phyloP scores from a whole-genome alignment of 163 green algal genomes.

The Chlamydomonas reinhardtii region DNA sequence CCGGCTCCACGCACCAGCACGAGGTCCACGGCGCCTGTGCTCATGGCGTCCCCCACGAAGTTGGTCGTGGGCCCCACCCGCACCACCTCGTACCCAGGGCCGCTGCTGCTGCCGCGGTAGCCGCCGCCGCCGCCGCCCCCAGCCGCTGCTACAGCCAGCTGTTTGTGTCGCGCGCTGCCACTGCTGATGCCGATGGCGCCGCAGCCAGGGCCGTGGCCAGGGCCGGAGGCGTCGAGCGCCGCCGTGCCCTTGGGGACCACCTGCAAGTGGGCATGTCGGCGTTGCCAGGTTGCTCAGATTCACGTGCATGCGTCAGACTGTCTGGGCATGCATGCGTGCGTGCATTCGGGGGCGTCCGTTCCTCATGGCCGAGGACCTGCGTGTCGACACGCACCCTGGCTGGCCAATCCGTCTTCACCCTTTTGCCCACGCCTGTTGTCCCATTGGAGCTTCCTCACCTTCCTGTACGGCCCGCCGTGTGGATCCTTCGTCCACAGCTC shows the following conservation, averaged over 20 bases:
- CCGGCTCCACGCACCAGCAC: constrained; percentile 63
- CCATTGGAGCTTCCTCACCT: constrained; percentile 57
- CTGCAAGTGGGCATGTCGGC: neutral
- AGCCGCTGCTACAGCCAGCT: neutral
- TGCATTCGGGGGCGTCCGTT: no score
- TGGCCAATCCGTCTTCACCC: neutral
- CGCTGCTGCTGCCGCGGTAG: neutral
- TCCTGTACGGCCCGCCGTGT: constrained; percentile 83
- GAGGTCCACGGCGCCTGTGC: constrained; percentile 84
- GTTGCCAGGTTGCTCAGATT: no score
- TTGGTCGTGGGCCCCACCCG: constrained; percentile 86
- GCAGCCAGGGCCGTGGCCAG: neutral
- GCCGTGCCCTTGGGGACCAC: neutral
- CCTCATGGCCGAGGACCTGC: neutral
- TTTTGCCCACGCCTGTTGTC: neutral
- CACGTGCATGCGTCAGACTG: no score
- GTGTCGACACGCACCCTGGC: neutral
- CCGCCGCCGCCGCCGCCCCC: neutral
- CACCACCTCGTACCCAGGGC: constrained; percentile 83
- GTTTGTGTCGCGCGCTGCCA: neutral
- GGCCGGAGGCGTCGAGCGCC: no score
- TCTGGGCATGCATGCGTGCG: no score
- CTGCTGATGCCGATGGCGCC: neutral
- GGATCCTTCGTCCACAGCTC: constrained; percentile 89
- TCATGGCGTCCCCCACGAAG: constrained; percentile 94